Evolutionary conservation across 331 rosid genomes (phyloP).

Genomic region (Spiraea crenata): DNA sequence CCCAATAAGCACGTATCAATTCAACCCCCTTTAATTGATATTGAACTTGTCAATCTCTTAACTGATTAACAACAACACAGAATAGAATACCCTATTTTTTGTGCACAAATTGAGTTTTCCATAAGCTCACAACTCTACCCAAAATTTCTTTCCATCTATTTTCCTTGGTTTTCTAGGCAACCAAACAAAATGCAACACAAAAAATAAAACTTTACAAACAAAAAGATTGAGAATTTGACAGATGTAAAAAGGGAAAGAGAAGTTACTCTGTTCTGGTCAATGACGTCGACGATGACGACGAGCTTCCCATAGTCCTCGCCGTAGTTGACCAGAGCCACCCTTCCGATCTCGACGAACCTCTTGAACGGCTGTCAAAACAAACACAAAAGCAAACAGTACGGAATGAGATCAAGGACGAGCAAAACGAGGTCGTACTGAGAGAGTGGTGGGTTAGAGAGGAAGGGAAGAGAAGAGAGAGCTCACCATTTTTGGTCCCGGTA

Average conservation of each 20-base stretch:
- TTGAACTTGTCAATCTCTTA: background rate
- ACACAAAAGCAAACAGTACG: background rate
- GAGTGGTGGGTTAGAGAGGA: background rate
- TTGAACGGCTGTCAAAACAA: slow-evolving; percentile 65
- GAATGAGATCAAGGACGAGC: background rate
- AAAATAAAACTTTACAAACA: background rate
- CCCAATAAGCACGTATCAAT: background rate
- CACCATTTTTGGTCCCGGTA: slow-evolving; percentile 50
- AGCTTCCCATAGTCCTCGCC: slow-evolving; percentile 84
- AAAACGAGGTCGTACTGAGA: background rate
- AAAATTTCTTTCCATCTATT: background rate
- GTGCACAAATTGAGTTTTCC: background rate
- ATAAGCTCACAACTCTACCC: background rate
- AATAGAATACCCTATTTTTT: background rate
- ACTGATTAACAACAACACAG: background rate
- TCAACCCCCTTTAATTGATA: background rate
- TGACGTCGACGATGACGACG: slow-evolving; percentile 89
- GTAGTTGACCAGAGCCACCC: slow-evolving; percentile 87
- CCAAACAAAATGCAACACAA: background rate
- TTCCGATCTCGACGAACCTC: slow-evolving; percentile 88
- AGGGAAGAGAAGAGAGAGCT: background rate
- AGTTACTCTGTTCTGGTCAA: slow-evolving; percentile 81
- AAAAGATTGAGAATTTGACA: background rate
- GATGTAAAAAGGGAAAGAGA: background rate
- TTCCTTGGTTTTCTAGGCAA: too few relatives aligned